Evolutionary conservation across 1,139 yeast species (phyloP).

Genomic region (Entelexis paramagnoliae): DNA sequence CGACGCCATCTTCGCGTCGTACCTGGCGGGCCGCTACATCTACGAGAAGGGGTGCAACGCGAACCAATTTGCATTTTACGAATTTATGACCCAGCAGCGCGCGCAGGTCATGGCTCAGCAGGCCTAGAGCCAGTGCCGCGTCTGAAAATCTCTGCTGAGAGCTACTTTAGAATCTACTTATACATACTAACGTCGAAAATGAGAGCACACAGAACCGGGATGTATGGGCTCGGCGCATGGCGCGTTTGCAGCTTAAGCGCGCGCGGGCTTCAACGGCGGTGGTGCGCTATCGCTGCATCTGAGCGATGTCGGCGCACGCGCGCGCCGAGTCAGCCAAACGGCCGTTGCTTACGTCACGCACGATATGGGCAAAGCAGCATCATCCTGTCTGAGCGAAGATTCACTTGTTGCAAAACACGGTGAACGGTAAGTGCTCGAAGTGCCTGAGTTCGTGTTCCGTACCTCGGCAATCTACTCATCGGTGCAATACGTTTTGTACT

Average conservation of each 20-base stretch:
- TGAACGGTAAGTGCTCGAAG: background rate
- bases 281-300: background rate
- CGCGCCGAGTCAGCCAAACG: background rate
- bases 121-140: background rate
- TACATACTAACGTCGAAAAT: too few relatives aligned
- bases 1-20: conserved; percentile 83
- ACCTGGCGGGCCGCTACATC: conserved; percentile 79
- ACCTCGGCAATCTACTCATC: too few relatives aligned
- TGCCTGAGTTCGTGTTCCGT: too few relatives aligned
- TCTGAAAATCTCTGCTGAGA: background rate
- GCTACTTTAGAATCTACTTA: background rate
- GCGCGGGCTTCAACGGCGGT: too few relatives aligned
- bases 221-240: too few relatives aligned
- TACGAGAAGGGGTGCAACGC: conserved; percentile 76
- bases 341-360: background rate
- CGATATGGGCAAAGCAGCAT: background rate
- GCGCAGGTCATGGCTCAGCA: conserved; percentile 1
- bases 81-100: conserved; percentile 39
- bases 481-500: too few relatives aligned
- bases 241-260: too few relatives aligned
- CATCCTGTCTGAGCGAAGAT: background rate
- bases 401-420: background rate
- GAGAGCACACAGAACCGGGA: too few relatives aligned
- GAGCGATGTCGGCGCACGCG: background rate
- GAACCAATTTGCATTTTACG: conserved; percentile 74